Conservation (phyloP, 352 stramenopile genomes). For the Phytophthora citrophthora region DNA sequence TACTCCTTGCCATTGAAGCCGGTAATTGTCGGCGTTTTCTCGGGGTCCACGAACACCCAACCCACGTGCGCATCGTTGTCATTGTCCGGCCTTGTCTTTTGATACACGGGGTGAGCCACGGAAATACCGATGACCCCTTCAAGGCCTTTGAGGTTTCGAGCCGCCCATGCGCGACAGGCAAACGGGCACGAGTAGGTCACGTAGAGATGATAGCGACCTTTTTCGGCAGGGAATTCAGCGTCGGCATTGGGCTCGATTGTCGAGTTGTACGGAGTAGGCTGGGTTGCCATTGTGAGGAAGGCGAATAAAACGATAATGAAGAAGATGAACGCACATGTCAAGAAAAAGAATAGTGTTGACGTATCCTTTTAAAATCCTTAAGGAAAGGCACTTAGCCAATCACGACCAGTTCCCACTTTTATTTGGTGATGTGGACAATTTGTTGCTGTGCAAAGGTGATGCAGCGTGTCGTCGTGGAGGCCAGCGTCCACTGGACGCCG, state of each 20-base stretch:
- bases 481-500: too few relatives aligned
- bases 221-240: slow-evolving; percentile 45
- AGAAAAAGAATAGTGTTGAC: too few relatives aligned
- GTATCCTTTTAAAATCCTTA: too few relatives aligned
- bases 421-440: too few relatives aligned
- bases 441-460: too few relatives aligned
- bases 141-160: slow-evolving; percentile 91
- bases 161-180: slow-evolving; percentile 63
- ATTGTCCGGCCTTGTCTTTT: slow-evolving; percentile 51
- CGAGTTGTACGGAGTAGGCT: slow-evolving; percentile 27
- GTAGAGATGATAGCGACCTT: slow-evolving; percentile 93
- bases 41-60: slow-evolving; percentile 36
- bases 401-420: too few relatives aligned
- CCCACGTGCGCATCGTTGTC: slow-evolving; percentile 35
- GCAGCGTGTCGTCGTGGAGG: too few relatives aligned
- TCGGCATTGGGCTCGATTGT: slow-evolving; percentile 40
- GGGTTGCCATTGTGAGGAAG: slow-evolving; percentile 2
- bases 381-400: too few relatives aligned
- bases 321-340: too few relatives aligned
- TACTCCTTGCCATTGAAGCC: slow-evolving; percentile 24
- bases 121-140: slow-evolving; percentile 91
- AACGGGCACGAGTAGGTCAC: slow-evolving; percentile 92
- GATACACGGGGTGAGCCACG: slow-evolving; percentile 68
- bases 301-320: too few relatives aligned
- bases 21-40: slow-evolving; percentile 3